Evolutionary conservation across 148 eudicot species (phyloP).

Genomic region (Vaccinium myrtillus): DNA sequence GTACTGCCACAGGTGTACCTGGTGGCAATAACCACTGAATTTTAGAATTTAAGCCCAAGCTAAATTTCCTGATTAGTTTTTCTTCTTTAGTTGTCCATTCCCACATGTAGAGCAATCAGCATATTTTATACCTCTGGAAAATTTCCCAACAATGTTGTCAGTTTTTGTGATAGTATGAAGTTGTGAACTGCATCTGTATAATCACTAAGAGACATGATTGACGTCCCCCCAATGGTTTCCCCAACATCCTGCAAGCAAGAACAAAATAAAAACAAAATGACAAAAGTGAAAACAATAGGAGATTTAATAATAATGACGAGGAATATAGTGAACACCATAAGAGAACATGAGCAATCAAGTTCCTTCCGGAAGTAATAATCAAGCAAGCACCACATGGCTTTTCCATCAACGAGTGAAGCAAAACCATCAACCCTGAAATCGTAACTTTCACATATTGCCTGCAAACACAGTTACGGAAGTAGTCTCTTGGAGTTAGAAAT

Average conservation of each 20-base stretch:
- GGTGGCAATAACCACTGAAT: not conserved
- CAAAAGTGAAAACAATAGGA: slow-evolving; percentile 1
- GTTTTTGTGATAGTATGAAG: slow-evolving; percentile 77
- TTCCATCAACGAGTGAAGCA: slow-evolving; percentile 78
- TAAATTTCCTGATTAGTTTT: not conserved
- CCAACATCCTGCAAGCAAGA: slow-evolving; percentile 45
- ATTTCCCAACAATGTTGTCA: slow-evolving; percentile 76
- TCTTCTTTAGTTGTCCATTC: not conserved
- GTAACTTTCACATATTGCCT: slow-evolving; percentile 80
- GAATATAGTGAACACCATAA: slow-evolving; percentile 36
- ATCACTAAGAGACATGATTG: slow-evolving; percentile 72
- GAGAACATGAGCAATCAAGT: slow-evolving; percentile 57
- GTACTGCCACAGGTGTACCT: not conserved
- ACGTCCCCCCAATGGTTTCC: slow-evolving; percentile 40
- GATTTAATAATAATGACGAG: not conserved
- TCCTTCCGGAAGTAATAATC: slow-evolving; percentile 88
- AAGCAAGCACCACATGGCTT: slow-evolving; percentile 97
- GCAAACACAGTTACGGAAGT: slow-evolving; percentile 17
- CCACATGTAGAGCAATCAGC: not conserved
- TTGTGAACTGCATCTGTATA: slow-evolving; percentile 92
- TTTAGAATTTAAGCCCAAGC: not conserved
- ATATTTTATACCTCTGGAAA: slow-evolving; percentile 71
- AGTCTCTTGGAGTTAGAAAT: not conserved
- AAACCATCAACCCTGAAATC: slow-evolving; percentile 54
- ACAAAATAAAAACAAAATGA: slow-evolving; percentile 9